Conservation (phyloP, 2,329 filamentous ascomycete species). For the Monilinia aucupariae region DNA sequence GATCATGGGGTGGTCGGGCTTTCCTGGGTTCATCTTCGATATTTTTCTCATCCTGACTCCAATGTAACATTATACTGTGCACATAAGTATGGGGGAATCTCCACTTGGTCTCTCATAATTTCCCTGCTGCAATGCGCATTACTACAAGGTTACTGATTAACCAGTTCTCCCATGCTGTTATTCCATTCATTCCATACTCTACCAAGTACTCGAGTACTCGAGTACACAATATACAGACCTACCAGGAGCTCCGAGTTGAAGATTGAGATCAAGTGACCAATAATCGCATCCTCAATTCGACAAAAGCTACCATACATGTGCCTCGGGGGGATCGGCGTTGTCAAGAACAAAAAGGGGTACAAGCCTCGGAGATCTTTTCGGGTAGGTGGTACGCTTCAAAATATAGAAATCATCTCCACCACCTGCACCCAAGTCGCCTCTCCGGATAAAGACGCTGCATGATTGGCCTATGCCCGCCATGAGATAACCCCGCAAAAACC, state of each 20-base stretch:
- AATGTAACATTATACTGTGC: neutral
- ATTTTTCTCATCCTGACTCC: no score
- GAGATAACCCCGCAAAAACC: neutral
- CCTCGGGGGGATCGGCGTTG: neutral
- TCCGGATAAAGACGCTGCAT: neutral
- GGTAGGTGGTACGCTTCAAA: neutral
- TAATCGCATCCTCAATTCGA: neutral
- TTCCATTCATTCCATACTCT: neutral
- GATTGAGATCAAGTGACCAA: neutral
- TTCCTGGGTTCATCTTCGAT: no score
- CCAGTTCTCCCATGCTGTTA: neutral
- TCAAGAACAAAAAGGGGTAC: neutral
- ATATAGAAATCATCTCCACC: neutral
- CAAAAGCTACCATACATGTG: neutral
- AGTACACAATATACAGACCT: neutral
- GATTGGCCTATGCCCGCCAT: neutral
- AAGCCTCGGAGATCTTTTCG: no score
- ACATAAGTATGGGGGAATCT: neutral
- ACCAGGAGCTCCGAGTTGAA: neutral
- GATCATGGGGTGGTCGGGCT: neutral
- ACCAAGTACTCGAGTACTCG: neutral
- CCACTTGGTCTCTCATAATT: neutral
- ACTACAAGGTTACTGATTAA: neutral
- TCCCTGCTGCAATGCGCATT: neutral
- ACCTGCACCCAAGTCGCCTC: neutral